Evolutionary conservation across 2,329 filamentous ascomycete species (phyloP), one percentile per base, ranked within the genome.

Genomic region (Monilinia fructigena): DNA sequence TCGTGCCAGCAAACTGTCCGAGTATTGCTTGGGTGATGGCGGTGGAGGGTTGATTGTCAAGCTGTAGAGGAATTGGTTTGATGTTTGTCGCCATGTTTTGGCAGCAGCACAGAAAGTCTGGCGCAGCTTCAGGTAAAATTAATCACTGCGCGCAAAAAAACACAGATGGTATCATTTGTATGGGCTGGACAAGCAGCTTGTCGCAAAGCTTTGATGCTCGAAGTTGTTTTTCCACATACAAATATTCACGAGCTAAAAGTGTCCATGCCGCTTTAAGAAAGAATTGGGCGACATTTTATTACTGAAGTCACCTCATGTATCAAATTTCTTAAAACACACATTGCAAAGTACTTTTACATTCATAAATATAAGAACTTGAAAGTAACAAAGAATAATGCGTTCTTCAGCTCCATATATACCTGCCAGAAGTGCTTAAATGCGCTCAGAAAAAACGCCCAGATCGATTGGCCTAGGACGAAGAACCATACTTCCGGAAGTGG

Each of bases 21-120:
- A 97, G 85, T 71, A 97, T 90, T 70, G 95, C 93, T 80, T 96
- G 90, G 61, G 90, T 93, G 75, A 97, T 88, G 68, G 92, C 90
- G 72, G 93, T 93, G 45, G 92, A 73, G 92, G 90, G 80, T 97
- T 93, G 76, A 99, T 89, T 73, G 95, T 98, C 82, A 99, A 85
- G 75, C 92, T 95, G 82, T 99, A 99, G 82, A 99, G 89, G 79
- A 97, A 97, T 92, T 97, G 96, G 78, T 94, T 94, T 72, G 93
- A 97, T 69, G 94, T 97, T 97, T 78, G 93, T 96, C 82, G 95
- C 94, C 95, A 98, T 98, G 42, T 68, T 75, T 72, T 71, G 62
- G 68, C 67, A 62, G 64, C 55, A 55, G 68, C 70, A 71, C 74
- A 71, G 72, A 71, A 67, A 69, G 67, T 71, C 71, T 75, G 72